Conservation (phyloP, 805 yeast genomes). For the Dipodascopsis tothii region DNA sequence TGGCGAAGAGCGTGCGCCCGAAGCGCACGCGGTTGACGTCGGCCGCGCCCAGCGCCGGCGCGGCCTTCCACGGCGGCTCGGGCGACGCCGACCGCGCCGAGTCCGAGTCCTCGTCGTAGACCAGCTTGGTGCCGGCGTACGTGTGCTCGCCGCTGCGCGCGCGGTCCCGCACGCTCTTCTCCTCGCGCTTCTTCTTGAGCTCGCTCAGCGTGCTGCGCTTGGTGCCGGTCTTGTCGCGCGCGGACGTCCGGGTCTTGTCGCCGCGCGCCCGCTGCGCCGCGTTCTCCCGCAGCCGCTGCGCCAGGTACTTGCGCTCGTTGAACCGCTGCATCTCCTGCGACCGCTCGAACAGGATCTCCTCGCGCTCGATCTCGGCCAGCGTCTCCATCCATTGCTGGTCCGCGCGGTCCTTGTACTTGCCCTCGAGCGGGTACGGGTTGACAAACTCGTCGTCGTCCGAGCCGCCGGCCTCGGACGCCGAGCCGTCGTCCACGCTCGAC, state of each 20-base stretch:
- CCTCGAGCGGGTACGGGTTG: conserved; percentile 90
- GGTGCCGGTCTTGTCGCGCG: conserved; percentile 32
- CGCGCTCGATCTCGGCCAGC: conserved; percentile 89
- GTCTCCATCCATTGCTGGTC: conserved; percentile 58
- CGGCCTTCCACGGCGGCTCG: conserved; percentile 40
- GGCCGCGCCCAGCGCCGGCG: conserved; percentile 36
- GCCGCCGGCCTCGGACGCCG: conserved; percentile 26
- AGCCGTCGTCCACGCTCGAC: conserved; percentile 4
- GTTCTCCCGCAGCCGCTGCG: conserved; percentile 66
- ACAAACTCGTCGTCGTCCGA: conserved; percentile 35
- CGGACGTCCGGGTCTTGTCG: conserved; percentile 26
- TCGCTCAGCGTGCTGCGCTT: conserved; percentile 57
- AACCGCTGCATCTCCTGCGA: conserved; percentile 83
- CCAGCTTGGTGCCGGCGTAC: conserved; percentile 36
- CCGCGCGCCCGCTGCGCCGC: conserved; percentile 33
- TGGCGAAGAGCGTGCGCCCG: conserved; percentile 68
- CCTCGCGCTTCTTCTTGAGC: conserved; percentile 68
- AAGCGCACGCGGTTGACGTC: conserved; percentile 70
- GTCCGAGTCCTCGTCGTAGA: conserved; percentile 37
- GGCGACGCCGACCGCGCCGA: conserved; percentile 38
- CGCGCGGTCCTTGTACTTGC: conserved; percentile 73
- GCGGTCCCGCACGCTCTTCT: conserved; percentile 31
- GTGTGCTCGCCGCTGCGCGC: conserved; percentile 35
- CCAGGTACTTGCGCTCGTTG: conserved; percentile 75
- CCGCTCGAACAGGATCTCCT: conserved; percentile 83